phyloP scores from a whole-genome alignment of 2,329 filamentous ascomycete species.

The Penicillium brasilianum region DNA sequence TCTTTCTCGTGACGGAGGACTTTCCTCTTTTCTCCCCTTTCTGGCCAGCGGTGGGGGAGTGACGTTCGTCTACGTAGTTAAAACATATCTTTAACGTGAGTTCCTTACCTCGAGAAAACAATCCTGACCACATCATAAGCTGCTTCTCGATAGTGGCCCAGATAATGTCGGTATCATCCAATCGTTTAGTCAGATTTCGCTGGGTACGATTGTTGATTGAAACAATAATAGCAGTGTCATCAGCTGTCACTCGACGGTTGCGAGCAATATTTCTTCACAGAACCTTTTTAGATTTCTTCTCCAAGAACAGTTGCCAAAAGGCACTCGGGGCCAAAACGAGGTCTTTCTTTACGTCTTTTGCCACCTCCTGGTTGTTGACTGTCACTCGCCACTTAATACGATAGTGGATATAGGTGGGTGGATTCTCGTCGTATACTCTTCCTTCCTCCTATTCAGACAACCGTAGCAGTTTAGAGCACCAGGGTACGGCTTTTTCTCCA shows the following conservation, averaged over 20 bases:
- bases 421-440: slow-evolving; percentile 16
- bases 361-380: slow-evolving; percentile 13
- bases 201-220: neutral
- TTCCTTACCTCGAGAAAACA: slow-evolving; percentile 1
- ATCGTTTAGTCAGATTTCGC: slow-evolving; percentile 10
- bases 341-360: slow-evolving; percentile 11
- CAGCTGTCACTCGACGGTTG: slow-evolving; percentile 4
- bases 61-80: neutral
- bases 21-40: too few species aligned
- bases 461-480: too few species aligned
- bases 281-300: slow-evolving; percentile 13
- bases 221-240: neutral
- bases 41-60: neutral
- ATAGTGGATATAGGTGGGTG: slow-evolving; percentile 19
- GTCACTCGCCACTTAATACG: slow-evolving; percentile 22
- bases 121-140: slow-evolving; percentile 10
- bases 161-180: slow-evolving; percentile 7
- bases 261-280: slow-evolving; percentile 3
- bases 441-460: slow-evolving; percentile 19
- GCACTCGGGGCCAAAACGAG: slow-evolving; percentile 11
- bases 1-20: too few species aligned
- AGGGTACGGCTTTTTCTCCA: too few species aligned
- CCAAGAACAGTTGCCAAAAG: slow-evolving; percentile 5
- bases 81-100: neutral
- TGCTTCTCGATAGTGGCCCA: slow-evolving; percentile 19